Evolutionary conservation across 495 filamentous ascomycete genomes (phyloP).

Genomic region (Daldinia caldariorum): DNA sequence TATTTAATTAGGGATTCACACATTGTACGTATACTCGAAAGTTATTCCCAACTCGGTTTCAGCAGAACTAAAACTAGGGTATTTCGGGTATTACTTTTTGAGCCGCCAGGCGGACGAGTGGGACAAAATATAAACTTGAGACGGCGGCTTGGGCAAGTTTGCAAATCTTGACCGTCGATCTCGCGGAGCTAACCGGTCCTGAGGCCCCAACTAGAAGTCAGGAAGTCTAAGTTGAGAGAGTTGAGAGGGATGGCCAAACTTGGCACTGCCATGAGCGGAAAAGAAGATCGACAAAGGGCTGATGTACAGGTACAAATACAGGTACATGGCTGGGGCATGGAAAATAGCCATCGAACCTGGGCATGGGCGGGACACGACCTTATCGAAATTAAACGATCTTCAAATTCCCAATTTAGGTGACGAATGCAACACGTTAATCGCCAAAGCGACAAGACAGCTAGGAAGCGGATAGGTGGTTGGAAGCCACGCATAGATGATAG

Average conservation of each 20-base stretch:
- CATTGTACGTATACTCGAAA: not conserved
- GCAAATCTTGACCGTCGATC: slow-evolving; percentile 43
- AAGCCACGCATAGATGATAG: not conserved
- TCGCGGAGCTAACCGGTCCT: slow-evolving; percentile 42
- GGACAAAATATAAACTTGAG: slow-evolving; percentile 41
- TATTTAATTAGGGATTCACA: not conserved
- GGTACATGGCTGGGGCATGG: not conserved
- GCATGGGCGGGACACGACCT: slow-evolving; percentile 40
- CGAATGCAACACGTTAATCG: slow-evolving; percentile 43
- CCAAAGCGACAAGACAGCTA: slow-evolving; percentile 14
- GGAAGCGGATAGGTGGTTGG: slow-evolving; percentile 5
- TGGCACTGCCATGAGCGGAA: slow-evolving; percentile 36
- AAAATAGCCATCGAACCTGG: slow-evolving; percentile 42
- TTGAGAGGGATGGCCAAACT: slow-evolving; percentile 28
- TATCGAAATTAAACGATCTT: slow-evolving; percentile 49
- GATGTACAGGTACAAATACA: slow-evolving; percentile 29
- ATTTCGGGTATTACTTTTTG: slow-evolving; percentile 39
- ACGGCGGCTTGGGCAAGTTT: slow-evolving; percentile 36
- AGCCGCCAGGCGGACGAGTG: slow-evolving; percentile 34
- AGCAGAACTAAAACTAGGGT: slow-evolving; percentile 21
- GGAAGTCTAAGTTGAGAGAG: not conserved
- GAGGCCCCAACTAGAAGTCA: slow-evolving; percentile 41
- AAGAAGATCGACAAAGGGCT: slow-evolving; percentile 36
- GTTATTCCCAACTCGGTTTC: slow-evolving; percentile 29
- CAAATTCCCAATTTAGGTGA: slow-evolving; percentile 38